Conservation (phyloP, 2,329 filamentous ascomycete genomes). For the Magnaporthiopsis rhizophila region DNA sequence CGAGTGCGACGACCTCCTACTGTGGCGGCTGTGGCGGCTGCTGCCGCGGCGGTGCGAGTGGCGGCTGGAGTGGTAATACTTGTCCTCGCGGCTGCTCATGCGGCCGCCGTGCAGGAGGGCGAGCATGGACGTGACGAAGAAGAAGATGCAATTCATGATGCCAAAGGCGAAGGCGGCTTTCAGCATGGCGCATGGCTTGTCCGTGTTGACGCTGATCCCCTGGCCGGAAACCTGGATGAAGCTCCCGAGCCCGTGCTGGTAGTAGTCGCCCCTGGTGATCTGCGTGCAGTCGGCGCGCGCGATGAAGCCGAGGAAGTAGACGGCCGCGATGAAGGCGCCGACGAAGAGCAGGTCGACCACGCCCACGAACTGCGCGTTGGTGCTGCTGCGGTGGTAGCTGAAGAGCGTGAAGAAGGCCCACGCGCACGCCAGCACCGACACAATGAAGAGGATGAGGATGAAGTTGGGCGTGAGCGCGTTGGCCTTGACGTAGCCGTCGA, state of each 20-base stretch:
- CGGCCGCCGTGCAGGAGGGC: slow-evolving; percentile 51
- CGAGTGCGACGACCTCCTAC: slow-evolving; percentile 34
- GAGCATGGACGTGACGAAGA: slow-evolving; percentile 67
- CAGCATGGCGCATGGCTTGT: slow-evolving; percentile 84
- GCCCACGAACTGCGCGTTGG: slow-evolving; percentile 53
- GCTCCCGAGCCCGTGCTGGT: slow-evolving; percentile 52
- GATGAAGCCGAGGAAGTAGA: slow-evolving; percentile 53
- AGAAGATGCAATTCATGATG: slow-evolving; percentile 81
- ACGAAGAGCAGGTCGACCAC: slow-evolving; percentile 54
- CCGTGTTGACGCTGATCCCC: slow-evolving; percentile 43
- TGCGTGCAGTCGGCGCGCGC: slow-evolving; percentile 58
- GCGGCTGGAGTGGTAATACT: slow-evolving; percentile 32
- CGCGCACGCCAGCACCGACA: slow-evolving; percentile 52
- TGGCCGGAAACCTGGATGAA: slow-evolving; percentile 49
- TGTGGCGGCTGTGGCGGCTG: slow-evolving; percentile 31
- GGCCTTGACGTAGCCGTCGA: slow-evolving; percentile 47
- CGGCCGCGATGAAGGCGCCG: slow-evolving; percentile 55
- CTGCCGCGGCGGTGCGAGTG: slow-evolving; percentile 34
- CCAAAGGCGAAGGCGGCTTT: slow-evolving; percentile 84
- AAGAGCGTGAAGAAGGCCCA: slow-evolving; percentile 60
- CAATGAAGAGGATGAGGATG: slow-evolving; percentile 61
- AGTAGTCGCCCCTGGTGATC: slow-evolving; percentile 40
- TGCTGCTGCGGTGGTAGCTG: slow-evolving; percentile 54
- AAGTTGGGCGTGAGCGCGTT: slow-evolving; percentile 54
- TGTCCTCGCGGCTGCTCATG: slow-evolving; percentile 30